Conservation (phyloP, 2,329 filamentous ascomycete genomes). For the Sclerotinia borealis region DNA sequence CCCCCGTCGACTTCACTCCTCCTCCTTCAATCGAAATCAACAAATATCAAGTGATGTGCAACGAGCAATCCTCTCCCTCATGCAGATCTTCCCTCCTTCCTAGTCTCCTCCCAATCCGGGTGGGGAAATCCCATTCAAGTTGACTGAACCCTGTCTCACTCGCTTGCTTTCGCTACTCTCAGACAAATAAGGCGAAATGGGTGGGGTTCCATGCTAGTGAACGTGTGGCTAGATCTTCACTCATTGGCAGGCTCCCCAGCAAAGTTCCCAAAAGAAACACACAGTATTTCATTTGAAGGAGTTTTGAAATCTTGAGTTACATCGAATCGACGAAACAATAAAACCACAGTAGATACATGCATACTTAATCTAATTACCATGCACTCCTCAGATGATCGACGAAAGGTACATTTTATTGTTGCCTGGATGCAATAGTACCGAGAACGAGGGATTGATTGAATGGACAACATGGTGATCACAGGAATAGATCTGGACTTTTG, state of each 20-base stretch:
- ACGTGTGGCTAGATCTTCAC: constrained; percentile 7
- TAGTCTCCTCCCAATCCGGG: not conserved
- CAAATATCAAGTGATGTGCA: not conserved
- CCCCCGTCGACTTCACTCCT: not conserved
- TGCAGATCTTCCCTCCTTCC: constrained; percentile 2
- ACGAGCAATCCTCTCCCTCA: not conserved
- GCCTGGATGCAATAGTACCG: constrained; percentile 5
- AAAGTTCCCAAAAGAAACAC: constrained; percentile 2
- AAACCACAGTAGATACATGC: not conserved
- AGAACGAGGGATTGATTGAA: not conserved
- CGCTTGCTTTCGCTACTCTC: constrained; percentile 10
- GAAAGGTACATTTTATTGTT: constrained; percentile 2
- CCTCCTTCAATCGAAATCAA: not conserved
- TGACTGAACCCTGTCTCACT: not conserved
- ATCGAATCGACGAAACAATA: constrained; percentile 7
- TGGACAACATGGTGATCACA: constrained; percentile 1
- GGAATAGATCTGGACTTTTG: not conserved
- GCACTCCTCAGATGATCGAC: constrained; percentile 5
- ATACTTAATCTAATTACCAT: constrained; percentile 3
- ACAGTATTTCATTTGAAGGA: not conserved
- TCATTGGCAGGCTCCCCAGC: not conserved
- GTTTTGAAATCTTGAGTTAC: constrained; percentile 9
- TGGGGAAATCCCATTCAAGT: constrained; percentile 4
- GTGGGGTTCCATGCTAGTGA: not conserved
- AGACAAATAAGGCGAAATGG: constrained; percentile 7